phyloP scores from a whole-genome alignment of 768 basidiomycete species.

The Leucosporidium creatinivorum region DNA sequence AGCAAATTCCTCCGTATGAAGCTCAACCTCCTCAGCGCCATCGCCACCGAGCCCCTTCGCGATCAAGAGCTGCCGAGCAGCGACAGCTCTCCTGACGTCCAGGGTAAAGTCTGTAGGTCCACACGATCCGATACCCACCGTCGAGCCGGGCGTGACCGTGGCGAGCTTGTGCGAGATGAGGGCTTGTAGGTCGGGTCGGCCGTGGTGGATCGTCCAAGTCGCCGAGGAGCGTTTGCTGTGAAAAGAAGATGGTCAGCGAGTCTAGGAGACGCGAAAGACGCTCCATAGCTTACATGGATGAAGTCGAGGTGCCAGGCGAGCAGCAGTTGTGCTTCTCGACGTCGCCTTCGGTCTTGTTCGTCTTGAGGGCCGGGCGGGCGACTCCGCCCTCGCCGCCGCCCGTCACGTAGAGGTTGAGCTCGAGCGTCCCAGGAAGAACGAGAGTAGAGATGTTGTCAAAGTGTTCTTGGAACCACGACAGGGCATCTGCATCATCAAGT shows the following conservation, averaged over 20 bases:
- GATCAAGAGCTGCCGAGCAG: slow-evolving; percentile 6
- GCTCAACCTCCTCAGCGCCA: slow-evolving; percentile 18
- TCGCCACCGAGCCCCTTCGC: neutral
- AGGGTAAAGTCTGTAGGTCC: slow-evolving; percentile 12
- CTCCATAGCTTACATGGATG: neutral
- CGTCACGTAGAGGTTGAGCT: slow-evolving; percentile 15
- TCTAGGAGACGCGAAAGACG: neutral
- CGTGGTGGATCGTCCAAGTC: slow-evolving; percentile 4
- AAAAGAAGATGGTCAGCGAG: neutral
- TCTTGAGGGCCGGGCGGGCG: too few species aligned
- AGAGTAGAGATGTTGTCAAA: neutral
- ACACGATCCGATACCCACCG: slow-evolving; percentile 16
- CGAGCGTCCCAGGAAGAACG: slow-evolving; percentile 2
- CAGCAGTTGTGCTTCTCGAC: neutral
- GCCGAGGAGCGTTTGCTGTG: neutral
- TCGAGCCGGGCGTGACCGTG: neutral
- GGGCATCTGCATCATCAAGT: neutral
- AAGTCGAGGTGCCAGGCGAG: neutral
- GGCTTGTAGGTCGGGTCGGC: neutral
- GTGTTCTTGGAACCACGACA: slow-evolving; percentile 20
- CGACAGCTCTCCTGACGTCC: slow-evolving; percentile 20
- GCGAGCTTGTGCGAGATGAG: slow-evolving; percentile 5
- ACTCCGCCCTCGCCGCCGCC: neutral
- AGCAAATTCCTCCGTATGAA: slow-evolving; percentile 27
- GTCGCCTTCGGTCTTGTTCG: neutral